phyloP scores from a whole-genome alignment of 1,284 basidiomycete species.

The Athelia sp. region DNA sequence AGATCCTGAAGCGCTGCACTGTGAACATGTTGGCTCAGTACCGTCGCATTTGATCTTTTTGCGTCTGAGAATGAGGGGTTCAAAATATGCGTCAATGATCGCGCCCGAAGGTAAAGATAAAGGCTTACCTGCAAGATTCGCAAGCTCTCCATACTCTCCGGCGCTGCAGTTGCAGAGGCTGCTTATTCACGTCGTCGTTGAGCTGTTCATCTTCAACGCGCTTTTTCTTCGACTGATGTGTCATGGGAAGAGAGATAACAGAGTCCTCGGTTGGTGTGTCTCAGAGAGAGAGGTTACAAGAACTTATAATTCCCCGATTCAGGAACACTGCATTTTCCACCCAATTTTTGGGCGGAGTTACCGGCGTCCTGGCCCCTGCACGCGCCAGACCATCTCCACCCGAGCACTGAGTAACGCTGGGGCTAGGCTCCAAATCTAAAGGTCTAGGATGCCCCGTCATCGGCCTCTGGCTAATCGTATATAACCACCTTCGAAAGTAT shows the following conservation, averaged over 20 bases:
- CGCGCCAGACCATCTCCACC: too few relatives aligned
- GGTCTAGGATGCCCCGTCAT: too few relatives aligned
- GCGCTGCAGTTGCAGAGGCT: constrained; percentile 70
- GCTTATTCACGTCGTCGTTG: constrained; percentile 51
- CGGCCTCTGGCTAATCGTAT: too few relatives aligned
- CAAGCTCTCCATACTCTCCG: constrained; percentile 78
- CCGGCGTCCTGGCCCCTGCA: too few relatives aligned
- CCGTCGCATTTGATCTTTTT: constrained; percentile 91
- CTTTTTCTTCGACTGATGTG: constrained; percentile 66
- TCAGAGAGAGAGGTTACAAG: neutral
- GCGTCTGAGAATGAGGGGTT: constrained; percentile 40
- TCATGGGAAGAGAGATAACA: constrained; percentile 44
- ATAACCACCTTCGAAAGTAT: too few relatives aligned
- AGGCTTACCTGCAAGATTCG: constrained; percentile 74
- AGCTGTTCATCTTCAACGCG: constrained; percentile 53
- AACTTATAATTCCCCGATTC: neutral
- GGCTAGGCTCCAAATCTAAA: too few relatives aligned
- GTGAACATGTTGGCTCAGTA: constrained; percentile 77
- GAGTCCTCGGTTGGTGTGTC: neutral
- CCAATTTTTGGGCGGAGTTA: neutral
- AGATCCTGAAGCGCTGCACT: constrained; percentile 66
- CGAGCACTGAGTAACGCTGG: too few relatives aligned
- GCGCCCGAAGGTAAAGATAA: constrained; percentile 12
- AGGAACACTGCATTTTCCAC: neutral
- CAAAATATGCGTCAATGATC: constrained; percentile 14